phyloP scores from a whole-genome alignment of 2,329 filamentous ascomycete genomes.

The Hypoxylon sp. region DNA sequence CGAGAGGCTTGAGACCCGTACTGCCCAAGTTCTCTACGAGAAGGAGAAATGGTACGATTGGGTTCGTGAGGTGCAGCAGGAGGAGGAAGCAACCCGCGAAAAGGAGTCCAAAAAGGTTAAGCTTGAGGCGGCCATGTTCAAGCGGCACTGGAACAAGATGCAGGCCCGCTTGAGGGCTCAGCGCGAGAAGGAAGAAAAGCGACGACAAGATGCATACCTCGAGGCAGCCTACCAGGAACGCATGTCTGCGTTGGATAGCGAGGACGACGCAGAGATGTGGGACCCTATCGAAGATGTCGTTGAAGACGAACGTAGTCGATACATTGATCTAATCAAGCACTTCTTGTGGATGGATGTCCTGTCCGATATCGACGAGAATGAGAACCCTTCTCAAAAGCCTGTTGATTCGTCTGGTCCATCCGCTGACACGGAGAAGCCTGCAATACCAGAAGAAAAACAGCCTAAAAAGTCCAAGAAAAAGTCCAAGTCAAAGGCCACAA shows the following conservation, averaged over 20 bases:
- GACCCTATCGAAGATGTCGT: slow-evolving; percentile 62
- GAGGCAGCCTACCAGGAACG: slow-evolving; percentile 58
- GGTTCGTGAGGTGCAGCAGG: slow-evolving; percentile 59
- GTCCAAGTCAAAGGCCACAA: slow-evolving; percentile 41
- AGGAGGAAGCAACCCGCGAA: slow-evolving; percentile 59
- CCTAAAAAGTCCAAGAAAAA: slow-evolving; percentile 54
- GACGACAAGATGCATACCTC: slow-evolving; percentile 59
- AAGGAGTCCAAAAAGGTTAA: slow-evolving; percentile 64
- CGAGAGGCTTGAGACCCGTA: slow-evolving; percentile 58
- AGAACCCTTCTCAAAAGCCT: slow-evolving; percentile 2
- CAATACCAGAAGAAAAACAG: slow-evolving; percentile 39
- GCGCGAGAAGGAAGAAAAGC: slow-evolving; percentile 57
- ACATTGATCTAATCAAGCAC: slow-evolving; percentile 59
- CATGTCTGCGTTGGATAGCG: slow-evolving; percentile 52
- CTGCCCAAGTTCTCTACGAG: slow-evolving; percentile 58
- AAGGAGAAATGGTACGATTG: slow-evolving; percentile 63
- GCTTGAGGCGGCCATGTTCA: slow-evolving; percentile 61
- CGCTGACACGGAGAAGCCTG: slow-evolving; percentile 10
- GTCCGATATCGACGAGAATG: slow-evolving; percentile 34
- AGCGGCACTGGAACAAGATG: slow-evolving; percentile 60
- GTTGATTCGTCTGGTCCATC: slow-evolving; percentile 4
- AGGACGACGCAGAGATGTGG: slow-evolving; percentile 57
- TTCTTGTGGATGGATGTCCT: slow-evolving; percentile 58
- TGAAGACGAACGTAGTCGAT: slow-evolving; percentile 59
- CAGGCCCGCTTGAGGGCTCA: slow-evolving; percentile 56